A percentile compares a stretch with the other conserved stretches of the same genome.
Conservation (phyloP, 345 rosid genomes). For the Isatis tinctoria region DNA sequence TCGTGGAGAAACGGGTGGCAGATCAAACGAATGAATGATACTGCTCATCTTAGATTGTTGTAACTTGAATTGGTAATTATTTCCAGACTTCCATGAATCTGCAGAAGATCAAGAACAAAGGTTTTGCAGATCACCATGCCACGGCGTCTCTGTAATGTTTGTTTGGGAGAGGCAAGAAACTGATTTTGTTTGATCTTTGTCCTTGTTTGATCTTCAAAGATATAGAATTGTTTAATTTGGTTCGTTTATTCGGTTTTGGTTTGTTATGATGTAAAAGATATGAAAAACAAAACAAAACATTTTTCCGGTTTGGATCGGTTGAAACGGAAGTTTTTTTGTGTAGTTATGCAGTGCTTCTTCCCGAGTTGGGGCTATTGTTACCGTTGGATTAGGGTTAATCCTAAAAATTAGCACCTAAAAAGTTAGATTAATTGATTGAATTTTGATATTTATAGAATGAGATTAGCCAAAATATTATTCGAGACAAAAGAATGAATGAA, state of each 20-base stretch:
- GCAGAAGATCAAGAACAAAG: constrained; percentile 11
- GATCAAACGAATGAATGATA: constrained; percentile 82
- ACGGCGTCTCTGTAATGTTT: constrained; percentile 13
- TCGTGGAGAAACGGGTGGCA: constrained; percentile 91
- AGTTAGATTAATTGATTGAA: neutral
- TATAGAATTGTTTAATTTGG: too few relatives aligned
- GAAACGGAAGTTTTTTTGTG: neutral
- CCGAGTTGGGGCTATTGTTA: neutral
- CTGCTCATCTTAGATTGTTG: constrained; percentile 83
- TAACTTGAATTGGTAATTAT: constrained; percentile 33
- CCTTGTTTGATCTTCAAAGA: neutral
- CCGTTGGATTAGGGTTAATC: neutral
- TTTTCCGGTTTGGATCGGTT: neutral
- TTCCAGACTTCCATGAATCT: constrained; percentile 12
- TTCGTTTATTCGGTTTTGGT: neutral
- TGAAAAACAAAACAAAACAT: too few relatives aligned
- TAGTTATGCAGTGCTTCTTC: neutral
- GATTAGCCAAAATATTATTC: neutral
- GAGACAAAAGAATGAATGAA: constrained; percentile 37
- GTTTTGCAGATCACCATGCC: constrained; percentile 10
- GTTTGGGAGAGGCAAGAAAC: neutral
- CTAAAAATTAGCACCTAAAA: neutral
- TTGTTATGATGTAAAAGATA: neutral
- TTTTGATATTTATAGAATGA: neutral
- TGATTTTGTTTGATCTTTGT: constrained; percentile 27